Percentiles rank a stretch among this genome's conserved stretches.
Evolutionary conservation across 257 asterid genomes (phyloP).

Genomic region (Capsicum baccatum): DNA sequence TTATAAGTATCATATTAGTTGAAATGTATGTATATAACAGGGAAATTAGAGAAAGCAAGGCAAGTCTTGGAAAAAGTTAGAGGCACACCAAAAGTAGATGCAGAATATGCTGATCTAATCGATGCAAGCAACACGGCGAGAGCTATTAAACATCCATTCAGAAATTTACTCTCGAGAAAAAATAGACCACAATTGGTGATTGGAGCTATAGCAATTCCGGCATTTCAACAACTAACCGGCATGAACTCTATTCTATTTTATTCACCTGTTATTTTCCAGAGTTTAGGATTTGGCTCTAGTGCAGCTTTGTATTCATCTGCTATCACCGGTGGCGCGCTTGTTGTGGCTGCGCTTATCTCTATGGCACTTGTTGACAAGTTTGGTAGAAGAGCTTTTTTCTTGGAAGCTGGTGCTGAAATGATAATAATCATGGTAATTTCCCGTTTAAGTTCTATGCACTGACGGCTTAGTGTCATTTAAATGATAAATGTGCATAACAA

Average conservation of each 20-base stretch:
- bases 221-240: slow-evolving; percentile 83
- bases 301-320: slow-evolving; percentile 64
- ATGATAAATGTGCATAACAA: background rate
- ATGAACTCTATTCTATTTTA: slow-evolving; percentile 79
- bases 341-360: slow-evolving; percentile 69
- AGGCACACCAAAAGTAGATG: slow-evolving; percentile 68
- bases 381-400: slow-evolving; percentile 73
- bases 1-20: no score
- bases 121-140: slow-evolving; percentile 69
- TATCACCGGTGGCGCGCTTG: slow-evolving; percentile 64
- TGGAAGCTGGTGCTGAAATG: slow-evolving; percentile 80
- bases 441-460: background rate
- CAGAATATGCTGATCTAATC: slow-evolving; percentile 67
- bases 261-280: slow-evolving; percentile 79
- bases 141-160: slow-evolving; percentile 66
- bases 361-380: slow-evolving; percentile 79
- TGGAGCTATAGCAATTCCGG: slow-evolving; percentile 70
- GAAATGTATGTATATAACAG: background rate
- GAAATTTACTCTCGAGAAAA: slow-evolving; percentile 57
- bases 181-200: slow-evolving; percentile 69
- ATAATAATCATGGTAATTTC: slow-evolving; percentile 53
- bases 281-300: slow-evolving; percentile 72
- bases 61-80: slow-evolving; percentile 57
- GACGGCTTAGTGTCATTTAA: background rate
- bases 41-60: slow-evolving; percentile 56